Evolutionary conservation across 768 basidiomycete genomes (phyloP), one percentile per base, ranked within the genome.

Genomic region (Rhizopogon rudus): DNA sequence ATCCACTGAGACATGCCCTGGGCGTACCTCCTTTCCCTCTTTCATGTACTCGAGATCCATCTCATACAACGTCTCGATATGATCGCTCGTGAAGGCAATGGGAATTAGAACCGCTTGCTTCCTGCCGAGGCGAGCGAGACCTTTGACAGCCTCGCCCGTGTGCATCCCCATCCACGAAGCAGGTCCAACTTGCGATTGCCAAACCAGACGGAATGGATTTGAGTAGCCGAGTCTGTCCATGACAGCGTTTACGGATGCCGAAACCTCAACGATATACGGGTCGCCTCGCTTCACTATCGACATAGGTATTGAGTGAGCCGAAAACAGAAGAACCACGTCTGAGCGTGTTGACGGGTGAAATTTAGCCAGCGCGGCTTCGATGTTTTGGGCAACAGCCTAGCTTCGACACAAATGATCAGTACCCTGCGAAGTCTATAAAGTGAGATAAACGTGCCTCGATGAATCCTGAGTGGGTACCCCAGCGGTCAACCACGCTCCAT

Each of bases 101-200:
- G 97, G 97, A 6, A 99, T 84, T 40, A 98, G 75, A 54, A 98
- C 78, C 3, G 80, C 85, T 58, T 85, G 82, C 69, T 90, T 91
- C 67, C 78, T 81, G 31, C 88, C 88, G 40, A 91, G 73, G 16
- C 86, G 81, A 51, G 88, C 87, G 42, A 91, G 77, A 16, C 90
- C 91, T 77, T 97, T 93, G 67, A 99, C 74, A 44, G 94, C 91
- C 52, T 92, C 93, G 16, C 82, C 77, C 2, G 97, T 99, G 71
- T 98, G 94, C 76, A 93, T 93, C 4, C 97, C 97, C 82, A 98
- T 91, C 97, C 97, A 98, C 17, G 95, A 91, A 39, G 87, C 88
- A 3, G 97, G 97, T 3, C 97, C 97, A 45, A 99, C 97, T 71
- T 98, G 89, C 6, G 88, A 91, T 75, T 99, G 97, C 97, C 97